phyloP scores from a whole-genome alignment of 2,329 filamentous ascomycete species.

The Fusarium coicis region DNA sequence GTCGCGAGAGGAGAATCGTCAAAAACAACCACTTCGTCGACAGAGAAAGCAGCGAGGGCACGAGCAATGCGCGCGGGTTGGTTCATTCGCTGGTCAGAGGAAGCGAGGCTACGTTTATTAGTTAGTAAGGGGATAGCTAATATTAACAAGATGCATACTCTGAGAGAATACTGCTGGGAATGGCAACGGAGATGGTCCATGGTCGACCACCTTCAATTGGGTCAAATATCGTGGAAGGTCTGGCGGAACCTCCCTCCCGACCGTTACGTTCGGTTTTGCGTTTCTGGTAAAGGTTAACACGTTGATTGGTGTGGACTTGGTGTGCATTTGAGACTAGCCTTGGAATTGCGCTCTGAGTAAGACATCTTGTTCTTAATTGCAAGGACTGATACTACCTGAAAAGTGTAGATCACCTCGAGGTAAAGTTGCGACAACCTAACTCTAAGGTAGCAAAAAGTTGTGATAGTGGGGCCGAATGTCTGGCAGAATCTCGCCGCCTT shows the following conservation, averaged over 20 bases:
- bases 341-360: conserved; percentile 47
- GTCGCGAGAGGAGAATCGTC: conserved; percentile 70
- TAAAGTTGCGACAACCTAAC: neutral
- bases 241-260: conserved; percentile 61
- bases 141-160: conserved; percentile 62
- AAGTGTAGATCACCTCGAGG: neutral
- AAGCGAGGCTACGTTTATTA: conserved; percentile 65
- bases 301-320: too few species aligned
- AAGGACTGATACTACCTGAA: neutral
- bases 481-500: conserved; percentile 43
- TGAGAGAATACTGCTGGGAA: conserved; percentile 81
- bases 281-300: conserved; percentile 53
- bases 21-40: conserved; percentile 87
- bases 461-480: conserved; percentile 33
- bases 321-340: conserved; percentile 36
- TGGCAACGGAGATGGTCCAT: conserved; percentile 81
- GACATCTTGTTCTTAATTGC: conserved; percentile 43
- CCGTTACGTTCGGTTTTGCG: conserved; percentile 60
- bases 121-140: neutral
- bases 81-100: conserved; percentile 79
- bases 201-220: conserved; percentile 70
- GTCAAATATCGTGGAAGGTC: conserved; percentile 75
- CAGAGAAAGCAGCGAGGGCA: conserved; percentile 82
- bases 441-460: conserved; percentile 40
- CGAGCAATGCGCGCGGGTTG: conserved; percentile 82